Percentiles rank a stretch among this genome's conserved stretches.
These are phyloP conservation scores for Trichoderma polysporum DNA, from an alignment of 2,329 filamentous ascomycete species.

Conservation along the genomic window DNA sequence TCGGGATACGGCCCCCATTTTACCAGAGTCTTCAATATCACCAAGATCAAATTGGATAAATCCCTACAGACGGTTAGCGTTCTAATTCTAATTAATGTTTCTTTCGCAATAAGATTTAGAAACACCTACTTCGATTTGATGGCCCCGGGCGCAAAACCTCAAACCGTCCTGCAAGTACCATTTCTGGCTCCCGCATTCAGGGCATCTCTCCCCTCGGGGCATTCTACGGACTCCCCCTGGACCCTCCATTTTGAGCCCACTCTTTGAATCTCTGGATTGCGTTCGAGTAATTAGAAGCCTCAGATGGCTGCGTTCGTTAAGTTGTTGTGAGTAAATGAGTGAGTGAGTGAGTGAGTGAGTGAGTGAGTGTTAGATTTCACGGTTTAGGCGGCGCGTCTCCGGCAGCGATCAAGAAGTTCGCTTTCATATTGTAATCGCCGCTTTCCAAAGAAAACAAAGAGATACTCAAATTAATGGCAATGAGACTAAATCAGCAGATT, in stretches of 20 bases:
- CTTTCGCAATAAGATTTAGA: background rate
- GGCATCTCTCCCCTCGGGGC: slow-evolving; percentile 53
- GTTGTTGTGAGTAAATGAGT: too few species aligned
- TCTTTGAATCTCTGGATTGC: background rate
- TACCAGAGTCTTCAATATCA: slow-evolving; percentile 71
- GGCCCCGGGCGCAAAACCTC: slow-evolving; percentile 77
- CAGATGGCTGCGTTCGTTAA: background rate
- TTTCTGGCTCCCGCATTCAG: slow-evolving; percentile 67
- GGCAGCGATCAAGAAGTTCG: background rate
- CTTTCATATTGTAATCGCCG: slow-evolving; percentile 2
- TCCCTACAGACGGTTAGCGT: slow-evolving; percentile 36
- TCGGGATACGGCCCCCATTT: slow-evolving; percentile 54
- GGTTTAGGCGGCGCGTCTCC: background rate
- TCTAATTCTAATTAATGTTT: background rate
- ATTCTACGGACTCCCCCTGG: slow-evolving; percentile 50
- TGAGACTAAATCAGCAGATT: background rate
- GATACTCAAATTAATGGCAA: background rate
- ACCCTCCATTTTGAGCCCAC: slow-evolving; percentile 38
- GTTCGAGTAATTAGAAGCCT: background rate
- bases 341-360: background rate
- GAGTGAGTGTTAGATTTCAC: background rate
- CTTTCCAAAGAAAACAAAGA: background rate
- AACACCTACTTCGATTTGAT: slow-evolving; percentile 68
- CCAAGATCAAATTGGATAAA: slow-evolving; percentile 57
- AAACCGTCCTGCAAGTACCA: slow-evolving; percentile 75